A percentile compares a stretch with the other conserved stretches of the same genome.
Evolutionary conservation across 164 flowering plant species (phyloP).

Genomic region (Paratinospora sagittata): DNA sequence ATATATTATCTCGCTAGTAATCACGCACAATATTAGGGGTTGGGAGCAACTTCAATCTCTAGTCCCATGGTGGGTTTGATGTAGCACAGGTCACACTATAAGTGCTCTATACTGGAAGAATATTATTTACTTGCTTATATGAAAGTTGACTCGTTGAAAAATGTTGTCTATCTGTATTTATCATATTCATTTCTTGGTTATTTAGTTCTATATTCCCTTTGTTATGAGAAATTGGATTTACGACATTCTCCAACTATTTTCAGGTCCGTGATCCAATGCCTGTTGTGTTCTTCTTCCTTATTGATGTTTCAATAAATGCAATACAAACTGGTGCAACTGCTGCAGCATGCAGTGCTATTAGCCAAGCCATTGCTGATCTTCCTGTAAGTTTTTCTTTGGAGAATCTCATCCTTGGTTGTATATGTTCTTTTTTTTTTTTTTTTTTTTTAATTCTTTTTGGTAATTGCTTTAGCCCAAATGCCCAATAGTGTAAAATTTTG

Average conservation of each 20-base stretch:
- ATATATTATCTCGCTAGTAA: not conserved
- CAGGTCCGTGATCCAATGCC: slow-evolving; percentile 99
- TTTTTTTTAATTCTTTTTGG: no score
- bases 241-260: slow-evolving; percentile 5
- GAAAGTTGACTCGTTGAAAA: no score
- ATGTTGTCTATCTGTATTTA: not conserved
- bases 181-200: not conserved
- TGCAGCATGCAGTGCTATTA: slow-evolving; percentile 95
- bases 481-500: no score
- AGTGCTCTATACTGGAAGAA: not conserved
- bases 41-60: slow-evolving; percentile 1
- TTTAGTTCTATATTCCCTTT: not conserved
- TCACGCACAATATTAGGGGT: not conserved
- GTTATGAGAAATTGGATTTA: not conserved
- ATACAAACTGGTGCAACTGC: slow-evolving; percentile 99
- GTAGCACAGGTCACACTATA: not conserved
- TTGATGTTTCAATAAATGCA: slow-evolving; percentile 98
- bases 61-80: not conserved
- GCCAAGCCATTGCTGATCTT: slow-evolving; percentile 84
- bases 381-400: slow-evolving; percentile 58
- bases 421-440: no score
- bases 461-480: no score
- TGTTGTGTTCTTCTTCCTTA: slow-evolving; percentile 87
- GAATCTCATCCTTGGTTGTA: not conserved
- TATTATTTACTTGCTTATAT: no score